Percentiles rank a stretch among this genome's conserved stretches.
These are phyloP conservation scores for Paramecium pentaurelia DNA, from an alignment of 73 alveolate genomes.

Conservation along the genomic window DNA sequence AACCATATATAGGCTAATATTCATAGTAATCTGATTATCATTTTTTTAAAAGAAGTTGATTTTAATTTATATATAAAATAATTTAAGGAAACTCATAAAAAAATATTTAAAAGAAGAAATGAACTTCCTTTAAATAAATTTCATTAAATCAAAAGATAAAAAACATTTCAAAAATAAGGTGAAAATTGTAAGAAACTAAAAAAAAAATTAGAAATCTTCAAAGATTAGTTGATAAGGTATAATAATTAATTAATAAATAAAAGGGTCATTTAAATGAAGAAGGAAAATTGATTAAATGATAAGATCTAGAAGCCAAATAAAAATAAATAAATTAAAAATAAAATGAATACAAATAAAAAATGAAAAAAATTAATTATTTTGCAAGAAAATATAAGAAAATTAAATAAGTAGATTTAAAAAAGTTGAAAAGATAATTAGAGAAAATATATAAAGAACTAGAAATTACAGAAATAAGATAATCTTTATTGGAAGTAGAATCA, in stretches of 20 bases:
- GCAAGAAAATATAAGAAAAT: neutral
- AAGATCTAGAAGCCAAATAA: neutral
- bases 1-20: neutral
- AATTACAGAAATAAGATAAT: neutral
- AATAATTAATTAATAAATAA: neutral
- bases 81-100: neutral
- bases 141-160: neutral
- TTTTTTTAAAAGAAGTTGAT: neutral
- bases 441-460: neutral
- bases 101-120: neutral
- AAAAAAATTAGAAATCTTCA: neutral
- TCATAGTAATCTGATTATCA: neutral
- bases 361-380: neutral
- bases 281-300: neutral
- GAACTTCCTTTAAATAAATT: neutral
- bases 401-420: conserved; percentile 4
- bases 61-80: neutral
- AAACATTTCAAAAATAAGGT: neutral
- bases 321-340: neutral
- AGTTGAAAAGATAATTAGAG: neutral
- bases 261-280: conserved; percentile 11
- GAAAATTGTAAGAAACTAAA: neutral
- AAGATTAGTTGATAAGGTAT: neutral
- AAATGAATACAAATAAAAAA: neutral
- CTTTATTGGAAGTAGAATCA: neutral